Percentiles rank a stretch among this genome's conserved stretches.
These are phyloP conservation scores for Boeremia exigua DNA, from an alignment of 2,329 filamentous ascomycete genomes.

Conservation along the genomic window DNA sequence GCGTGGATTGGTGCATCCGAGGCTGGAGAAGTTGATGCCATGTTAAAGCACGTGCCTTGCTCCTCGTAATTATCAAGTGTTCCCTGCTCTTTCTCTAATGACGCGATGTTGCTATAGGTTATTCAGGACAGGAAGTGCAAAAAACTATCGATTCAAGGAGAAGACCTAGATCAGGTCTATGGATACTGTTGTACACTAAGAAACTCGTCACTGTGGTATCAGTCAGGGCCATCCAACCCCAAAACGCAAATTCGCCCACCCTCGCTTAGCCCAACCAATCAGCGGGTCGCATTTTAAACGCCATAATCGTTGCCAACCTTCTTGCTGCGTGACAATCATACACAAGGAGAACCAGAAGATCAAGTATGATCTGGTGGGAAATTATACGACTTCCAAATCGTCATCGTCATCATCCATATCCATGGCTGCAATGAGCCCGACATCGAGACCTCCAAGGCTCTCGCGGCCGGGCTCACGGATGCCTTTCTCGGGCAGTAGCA, in stretches of 20 bases:
- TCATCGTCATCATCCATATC: constrained; percentile 51
- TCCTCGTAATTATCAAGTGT: background rate
- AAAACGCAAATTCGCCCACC: constrained; percentile 20
- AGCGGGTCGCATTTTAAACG: constrained; percentile 27
- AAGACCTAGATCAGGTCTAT: constrained; percentile 14
- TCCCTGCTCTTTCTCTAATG: constrained; percentile 1
- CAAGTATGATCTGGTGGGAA: constrained; percentile 26
- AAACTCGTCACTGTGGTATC: constrained; percentile 25
- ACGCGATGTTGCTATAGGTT: background rate
- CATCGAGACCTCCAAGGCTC: constrained; percentile 47
- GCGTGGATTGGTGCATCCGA: constrained; percentile 64
- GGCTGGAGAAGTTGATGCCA: constrained; percentile 14
- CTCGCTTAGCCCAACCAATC: constrained; percentile 45
- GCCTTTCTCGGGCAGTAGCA: constrained; percentile 56
- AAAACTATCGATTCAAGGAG: constrained; percentile 6
- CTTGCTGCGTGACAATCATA: constrained; percentile 8
- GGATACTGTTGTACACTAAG: constrained; percentile 19
- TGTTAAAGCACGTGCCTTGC: constrained; percentile 5
- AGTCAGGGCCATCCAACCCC: constrained; percentile 15
- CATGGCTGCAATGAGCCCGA: constrained; percentile 46
- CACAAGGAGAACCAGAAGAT: background rate
- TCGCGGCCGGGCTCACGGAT: constrained; percentile 58
- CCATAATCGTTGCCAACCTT: constrained; percentile 18
- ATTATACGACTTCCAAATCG: constrained; percentile 57
- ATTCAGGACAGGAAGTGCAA: background rate